A percentile compares a stretch with the other conserved stretches of the same genome.
phyloP scores from a whole-genome alignment of 495 filamentous ascomycete genomes.

The Friedmanniomyces endolithicus region DNA sequence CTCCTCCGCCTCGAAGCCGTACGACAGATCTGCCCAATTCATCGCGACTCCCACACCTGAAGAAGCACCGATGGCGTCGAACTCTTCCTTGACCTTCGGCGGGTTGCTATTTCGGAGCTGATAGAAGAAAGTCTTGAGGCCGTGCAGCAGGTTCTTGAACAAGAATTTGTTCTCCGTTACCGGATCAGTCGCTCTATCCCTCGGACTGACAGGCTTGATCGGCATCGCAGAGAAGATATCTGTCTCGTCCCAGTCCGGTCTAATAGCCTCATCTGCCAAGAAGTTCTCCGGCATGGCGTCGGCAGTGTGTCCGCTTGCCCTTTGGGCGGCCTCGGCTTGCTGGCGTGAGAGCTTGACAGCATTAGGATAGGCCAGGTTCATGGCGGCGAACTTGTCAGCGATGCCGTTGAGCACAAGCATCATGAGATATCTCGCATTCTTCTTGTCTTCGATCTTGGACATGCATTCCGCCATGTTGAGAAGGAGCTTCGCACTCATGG shows the following conservation, averaged over 20 bases:
- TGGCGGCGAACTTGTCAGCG: slow-evolving; percentile 92
- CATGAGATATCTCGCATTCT: slow-evolving; percentile 85
- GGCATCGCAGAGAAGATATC: slow-evolving; percentile 95
- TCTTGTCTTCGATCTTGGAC: slow-evolving; percentile 76
- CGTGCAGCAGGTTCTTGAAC: slow-evolving; percentile 96
- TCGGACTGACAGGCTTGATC: slow-evolving; percentile 86
- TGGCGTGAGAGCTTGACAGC: slow-evolving; percentile 71
- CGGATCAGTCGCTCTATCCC: slow-evolving; percentile 80
- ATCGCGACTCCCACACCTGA: slow-evolving; percentile 36
- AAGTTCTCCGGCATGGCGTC: slow-evolving; percentile 67
- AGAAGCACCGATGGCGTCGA: slow-evolving; percentile 59
- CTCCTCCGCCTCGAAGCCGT: slow-evolving; percentile 94
- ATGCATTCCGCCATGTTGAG: slow-evolving; percentile 98
- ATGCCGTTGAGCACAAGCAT: slow-evolving; percentile 97
- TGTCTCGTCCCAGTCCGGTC: slow-evolving; percentile 91
- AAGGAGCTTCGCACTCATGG: slow-evolving; percentile 95
- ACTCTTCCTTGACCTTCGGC: slow-evolving; percentile 30
- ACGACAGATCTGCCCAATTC: slow-evolving; percentile 92
- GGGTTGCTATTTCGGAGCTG: slow-evolving; percentile 87
- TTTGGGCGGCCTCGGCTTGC: slow-evolving; percentile 17
- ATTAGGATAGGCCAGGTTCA: slow-evolving; percentile 93
- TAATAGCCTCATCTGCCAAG: slow-evolving; percentile 63
- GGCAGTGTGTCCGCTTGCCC: slow-evolving; percentile 21
- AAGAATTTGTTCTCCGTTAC: slow-evolving; percentile 97
- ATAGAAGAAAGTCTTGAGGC: slow-evolving; percentile 92